Evolutionary conservation across 2,329 filamentous ascomycete genomes (phyloP), one percentile per base, ranked within the genome.

Genomic region (Stylonectria norvegica): DNA sequence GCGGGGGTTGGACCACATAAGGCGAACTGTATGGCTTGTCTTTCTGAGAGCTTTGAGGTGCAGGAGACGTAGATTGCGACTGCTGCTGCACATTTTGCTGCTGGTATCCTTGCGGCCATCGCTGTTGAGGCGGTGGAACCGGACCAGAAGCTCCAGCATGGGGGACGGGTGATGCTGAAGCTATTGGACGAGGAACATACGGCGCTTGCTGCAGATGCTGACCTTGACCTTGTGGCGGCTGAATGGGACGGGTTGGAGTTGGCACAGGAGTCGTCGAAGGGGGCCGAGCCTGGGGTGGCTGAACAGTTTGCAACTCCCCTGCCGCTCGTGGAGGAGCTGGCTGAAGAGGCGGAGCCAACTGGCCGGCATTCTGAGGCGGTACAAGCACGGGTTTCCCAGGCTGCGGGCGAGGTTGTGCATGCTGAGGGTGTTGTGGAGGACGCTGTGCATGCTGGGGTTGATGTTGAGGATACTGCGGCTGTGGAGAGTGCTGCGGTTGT

Each of bases 311-410:
- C 17, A 47, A 46, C 20, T 56, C 54, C 11, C 46, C 47, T n/a
- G 41, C 34, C 30, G 48, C 46, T 15, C 57, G 56, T 25, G 57
- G 55, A 14, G 61, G 59, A 4, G 58, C 62, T 12, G 63, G 59
- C 25, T 67, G 67, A 10, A 63, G 20, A 4, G 64, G 60, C 5
- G 66, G 55, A 10, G 60, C 58, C 36, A 62, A 47, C 22, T 70
- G 65, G 2, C 61, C 59, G 20, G 61, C 46, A 35, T 56, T 47
- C 37, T 69, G 68, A 31, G 66, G 61, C 15, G 61, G 60, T 15
- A 59, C 59, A 29, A 64, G 52, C 4, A 61, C 57, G 22, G 58
- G 57, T 15, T 63, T 65, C 25, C 47, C 45, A 15, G 55, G 28
- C 15, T 51, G 31, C 10, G 53, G 47, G 6, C 59, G 55, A 12